Evolutionary conservation across 148 eudicot species (phyloP), one percentile per base, ranked within the genome.

Genomic region (Camellia japonica): DNA sequence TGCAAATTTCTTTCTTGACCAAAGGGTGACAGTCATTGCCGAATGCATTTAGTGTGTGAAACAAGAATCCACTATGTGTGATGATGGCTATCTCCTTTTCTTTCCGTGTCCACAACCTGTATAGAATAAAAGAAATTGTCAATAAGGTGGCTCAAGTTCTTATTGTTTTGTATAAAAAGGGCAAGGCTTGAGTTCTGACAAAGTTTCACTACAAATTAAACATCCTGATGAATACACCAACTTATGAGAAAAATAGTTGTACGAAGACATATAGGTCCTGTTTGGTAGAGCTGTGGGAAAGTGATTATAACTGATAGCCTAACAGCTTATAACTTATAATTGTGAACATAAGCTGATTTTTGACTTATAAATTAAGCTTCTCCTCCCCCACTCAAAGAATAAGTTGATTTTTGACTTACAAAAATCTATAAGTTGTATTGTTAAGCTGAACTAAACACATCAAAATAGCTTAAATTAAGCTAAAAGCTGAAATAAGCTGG

Each of bases 1-100:
- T 92, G 82, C 90, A 84, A 59, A 95, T 90, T 76, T 92, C 97
- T 19, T 92, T 85, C 81, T 89, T 90, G 82, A 95, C 84, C 64
- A 83, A 65, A 59, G 94, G 92, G 83, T 90, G 92, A 83, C 91
- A 87, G 62, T 92, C 94, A 68, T 89, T 84, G 73, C 94, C 97
- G 81, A 90, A 90, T 49, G 80, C 83, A 75, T 70, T 82, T 43
- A 93, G 87, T 12, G 97, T 92, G 79, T 92, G 97, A 84, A 83
- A 82, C 84, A 93, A 86, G 87, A 93, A 93, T 43, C 96, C 99
- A 85, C 97, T 93, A 81, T 95, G 99, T 52, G 97, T 93, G 71
- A 95, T 97, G 67, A 95, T 88, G 18, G 94, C 99, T 83, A 95
- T 95, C 88, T 95, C 97, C 87, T 87, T 93, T 86, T 95, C 99